Conservation (phyloP, 2,329 filamentous ascomycete genomes). For the Xylariaceae sp. region DNA sequence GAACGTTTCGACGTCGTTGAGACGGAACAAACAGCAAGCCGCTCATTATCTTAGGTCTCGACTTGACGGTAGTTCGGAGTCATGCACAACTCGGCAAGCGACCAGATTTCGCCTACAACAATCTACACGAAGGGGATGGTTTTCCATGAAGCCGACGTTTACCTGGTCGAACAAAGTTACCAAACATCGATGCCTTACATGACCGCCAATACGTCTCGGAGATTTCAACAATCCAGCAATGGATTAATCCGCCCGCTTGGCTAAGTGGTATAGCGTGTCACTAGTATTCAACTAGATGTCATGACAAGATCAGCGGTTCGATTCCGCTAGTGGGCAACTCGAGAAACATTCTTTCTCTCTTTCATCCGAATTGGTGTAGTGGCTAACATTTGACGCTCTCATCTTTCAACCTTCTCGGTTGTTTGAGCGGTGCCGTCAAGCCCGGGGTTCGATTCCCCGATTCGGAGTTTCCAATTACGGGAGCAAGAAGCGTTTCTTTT, state of each 20-base stretch:
- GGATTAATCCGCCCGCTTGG: slow-evolving; percentile 8
- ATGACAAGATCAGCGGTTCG: slow-evolving; percentile 17
- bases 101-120: too few species aligned
- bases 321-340: slow-evolving; percentile 14
- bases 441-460: slow-evolving; percentile 30
- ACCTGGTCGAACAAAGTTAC: too few species aligned
- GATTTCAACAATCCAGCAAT: background rate
- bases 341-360: background rate
- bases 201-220: background rate
- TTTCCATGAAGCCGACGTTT: too few species aligned
- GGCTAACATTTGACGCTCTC: slow-evolving; percentile 35
- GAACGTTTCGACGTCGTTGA: background rate
- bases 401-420: slow-evolving; percentile 2
- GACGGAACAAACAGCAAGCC: background rate
- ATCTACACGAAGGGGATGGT: too few species aligned
- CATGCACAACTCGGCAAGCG: too few species aligned
- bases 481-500: background rate
- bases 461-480: slow-evolving; percentile 18
- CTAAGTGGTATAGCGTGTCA: slow-evolving; percentile 17
- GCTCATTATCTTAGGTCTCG: background rate
- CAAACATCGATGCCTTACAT: background rate
- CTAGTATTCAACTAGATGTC: slow-evolving; percentile 11
- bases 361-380: slow-evolving; percentile 32
- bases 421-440: slow-evolving; percentile 13
- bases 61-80: too few species aligned